Evolutionary conservation across 352 stramenopile species (phyloP).

Genomic region (Globisporangium nodosum): DNA sequence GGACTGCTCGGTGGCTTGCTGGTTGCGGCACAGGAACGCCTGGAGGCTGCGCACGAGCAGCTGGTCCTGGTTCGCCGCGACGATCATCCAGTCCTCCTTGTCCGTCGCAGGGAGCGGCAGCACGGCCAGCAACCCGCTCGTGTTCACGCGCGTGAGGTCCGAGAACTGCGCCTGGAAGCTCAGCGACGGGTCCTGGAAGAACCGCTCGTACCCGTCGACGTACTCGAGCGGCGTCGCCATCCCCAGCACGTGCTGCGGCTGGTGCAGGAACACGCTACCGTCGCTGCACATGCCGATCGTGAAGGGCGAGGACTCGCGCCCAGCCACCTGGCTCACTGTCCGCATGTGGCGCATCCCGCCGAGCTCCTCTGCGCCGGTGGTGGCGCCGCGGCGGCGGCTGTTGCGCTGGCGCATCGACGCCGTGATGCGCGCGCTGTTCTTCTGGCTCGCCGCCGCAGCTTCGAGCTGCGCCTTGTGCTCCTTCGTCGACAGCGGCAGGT

Average conservation of each 20-base stretch:
- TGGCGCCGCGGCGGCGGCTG: conserved; percentile 35
- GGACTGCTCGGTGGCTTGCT: conserved; percentile 38
- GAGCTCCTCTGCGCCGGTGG: conserved; percentile 26
- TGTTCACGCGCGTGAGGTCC: conserved; percentile 72
- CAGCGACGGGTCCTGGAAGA: conserved; percentile 73
- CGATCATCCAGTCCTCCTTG: conserved; percentile 72
- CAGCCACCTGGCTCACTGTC: conserved; percentile 61
- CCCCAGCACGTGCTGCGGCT: conserved; percentile 39
- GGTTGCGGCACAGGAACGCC: conserved; percentile 57
- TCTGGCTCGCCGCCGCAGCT: conserved; percentile 15
- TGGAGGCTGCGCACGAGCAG: conserved; percentile 63
- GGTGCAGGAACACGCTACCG: conserved; percentile 75
- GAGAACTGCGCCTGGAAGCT: conserved; percentile 73
- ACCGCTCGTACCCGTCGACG: conserved; percentile 77
- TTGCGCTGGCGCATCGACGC: conserved; percentile 37
- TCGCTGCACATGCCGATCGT: conserved; percentile 82
- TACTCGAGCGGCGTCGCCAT: conserved; percentile 66
- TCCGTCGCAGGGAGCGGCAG: conserved; percentile 45
- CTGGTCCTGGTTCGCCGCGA: conserved; percentile 67
- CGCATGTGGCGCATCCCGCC: conserved; percentile 60
- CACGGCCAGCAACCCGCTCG: conserved; percentile 55
- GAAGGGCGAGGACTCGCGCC: conserved; percentile 51
- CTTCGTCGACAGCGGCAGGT: conserved; percentile 58
- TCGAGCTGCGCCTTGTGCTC: conserved; percentile 47
- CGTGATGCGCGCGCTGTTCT: conserved; percentile 19